Evolutionary conservation across 169 alveolate species (phyloP).

Genomic region (Plasmodium cynomolgi): DNA sequence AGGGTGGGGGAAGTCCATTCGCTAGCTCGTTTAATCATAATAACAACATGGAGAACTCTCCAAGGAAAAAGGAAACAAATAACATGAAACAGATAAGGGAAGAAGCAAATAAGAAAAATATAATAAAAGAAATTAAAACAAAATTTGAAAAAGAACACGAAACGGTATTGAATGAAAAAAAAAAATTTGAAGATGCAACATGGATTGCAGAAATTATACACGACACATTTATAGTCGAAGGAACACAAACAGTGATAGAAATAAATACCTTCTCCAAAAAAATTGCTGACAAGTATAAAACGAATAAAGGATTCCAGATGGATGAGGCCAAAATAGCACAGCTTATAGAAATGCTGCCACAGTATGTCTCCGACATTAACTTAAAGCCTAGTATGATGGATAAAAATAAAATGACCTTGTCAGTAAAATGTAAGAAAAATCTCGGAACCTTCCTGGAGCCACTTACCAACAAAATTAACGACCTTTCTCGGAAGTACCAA

Average conservation of each 20-base stretch:
- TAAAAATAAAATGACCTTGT: constrained; percentile 22
- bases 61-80: constrained; percentile 63
- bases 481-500: constrained; percentile 21
- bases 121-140: constrained; percentile 38
- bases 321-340: constrained; percentile 42
- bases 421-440: constrained; percentile 55
- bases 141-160: constrained; percentile 67
- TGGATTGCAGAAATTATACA: constrained; percentile 74
- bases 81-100: constrained; percentile 58
- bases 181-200: constrained; percentile 67
- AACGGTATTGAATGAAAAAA: constrained; percentile 39
- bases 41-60: constrained; percentile 14
- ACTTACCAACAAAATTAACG: constrained; percentile 23
- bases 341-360: constrained; percentile 39
- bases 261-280: constrained; percentile 38
- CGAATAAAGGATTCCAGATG: constrained; percentile 30
- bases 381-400: constrained; percentile 60
- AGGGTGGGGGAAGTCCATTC: neutral
- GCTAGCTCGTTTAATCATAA: neutral
- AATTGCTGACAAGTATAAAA: constrained; percentile 62
- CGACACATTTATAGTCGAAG: constrained; percentile 53
- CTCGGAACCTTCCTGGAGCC: constrained; percentile 49
- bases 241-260: constrained; percentile 40
- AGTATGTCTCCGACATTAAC: constrained; percentile 23
- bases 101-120: constrained; percentile 71